Conservation (phyloP, 805 yeast species). For the Sugiyamaella americana region DNA sequence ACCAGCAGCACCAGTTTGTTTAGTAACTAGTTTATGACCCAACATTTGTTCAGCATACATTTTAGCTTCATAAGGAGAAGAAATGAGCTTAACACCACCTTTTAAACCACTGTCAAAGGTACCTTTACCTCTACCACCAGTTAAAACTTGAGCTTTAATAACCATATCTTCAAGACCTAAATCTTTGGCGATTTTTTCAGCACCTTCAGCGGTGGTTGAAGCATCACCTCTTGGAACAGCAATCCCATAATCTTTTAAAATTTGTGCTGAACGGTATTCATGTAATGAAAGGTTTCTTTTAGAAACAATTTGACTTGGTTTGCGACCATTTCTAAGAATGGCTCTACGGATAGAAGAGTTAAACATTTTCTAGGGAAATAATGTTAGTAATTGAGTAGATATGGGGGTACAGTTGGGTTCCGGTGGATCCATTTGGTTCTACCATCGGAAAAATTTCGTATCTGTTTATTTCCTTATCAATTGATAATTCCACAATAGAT, state of each 20-base stretch:
- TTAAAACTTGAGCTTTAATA: constrained; percentile 95
- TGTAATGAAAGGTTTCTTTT: constrained; percentile 83
- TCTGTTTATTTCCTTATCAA: too few relatives aligned
- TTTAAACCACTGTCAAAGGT: constrained; percentile 91
- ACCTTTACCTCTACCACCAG: constrained; percentile 99
- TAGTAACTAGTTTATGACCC: constrained; percentile 88
- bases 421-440: too few relatives aligned
- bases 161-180: constrained; percentile 76
- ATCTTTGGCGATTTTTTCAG: constrained; percentile 71
- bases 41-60: constrained; percentile 85
- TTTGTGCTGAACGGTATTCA: constrained; percentile 90
- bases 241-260: constrained; percentile 75
- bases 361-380: neutral
- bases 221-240: constrained; percentile 90
- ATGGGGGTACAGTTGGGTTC: too few relatives aligned
- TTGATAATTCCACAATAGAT: too few relatives aligned
- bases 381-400: neutral
- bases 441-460: too few relatives aligned
- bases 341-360: neutral
- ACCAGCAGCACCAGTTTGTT: constrained; percentile 97
- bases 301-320: constrained; percentile 7
- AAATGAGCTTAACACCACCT: constrained; percentile 92
- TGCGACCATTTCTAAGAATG: neutral
- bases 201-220: constrained; percentile 84
- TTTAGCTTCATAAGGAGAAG: constrained; percentile 78